Evolutionary conservation across 139 green algal species (phyloP), one percentile per base, ranked within the genome.

Genomic region (Trebouxia sp.): DNA sequence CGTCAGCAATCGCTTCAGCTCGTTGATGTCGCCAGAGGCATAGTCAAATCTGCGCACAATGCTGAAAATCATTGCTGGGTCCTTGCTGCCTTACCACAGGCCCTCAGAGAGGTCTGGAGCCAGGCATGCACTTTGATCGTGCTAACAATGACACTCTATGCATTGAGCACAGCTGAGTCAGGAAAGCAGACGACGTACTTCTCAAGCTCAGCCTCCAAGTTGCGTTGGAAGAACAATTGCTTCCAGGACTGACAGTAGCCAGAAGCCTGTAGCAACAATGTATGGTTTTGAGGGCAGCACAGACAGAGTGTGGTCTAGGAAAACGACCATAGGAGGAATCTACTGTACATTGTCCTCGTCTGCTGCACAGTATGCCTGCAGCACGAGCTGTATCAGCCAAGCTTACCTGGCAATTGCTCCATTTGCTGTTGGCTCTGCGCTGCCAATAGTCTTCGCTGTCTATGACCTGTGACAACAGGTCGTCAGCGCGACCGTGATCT

Each of bases 221-320:
- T 93, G 6, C 84, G 84, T 77, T 97, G 91, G 69, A 97, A 95
- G 76, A 93, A 97, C 5, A 95, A 81, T 86, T 97, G 93, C 85
- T 96, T 96, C 91, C 89, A 96, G 1, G 88, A 94, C 48, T 85
- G 65, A 9, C 91, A 89, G 70, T 95, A 90, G 7, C 82, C 85
- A 8, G 76, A 58, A 0, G 87, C 47, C 69, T 77, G n/a, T 32
- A 38, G 12, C 38, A 28, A 35, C 22, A 37, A 38, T 22, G 26
- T 12, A 69, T 3, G 4, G 50, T 58, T 22, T 28, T 6, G 26
- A 22, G 50, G 50, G 50, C 50, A 28, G 50, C 50, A 58, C 26
- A 28, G 2, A 5, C 22, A 28, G 22, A 28, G 50, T 58, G 50
- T 22, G 4, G 50, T 22, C 22, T 17, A 58, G 4, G 50, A 6